Conservation (phyloP, 805 yeast species). For the Starmera dryadoides region DNA sequence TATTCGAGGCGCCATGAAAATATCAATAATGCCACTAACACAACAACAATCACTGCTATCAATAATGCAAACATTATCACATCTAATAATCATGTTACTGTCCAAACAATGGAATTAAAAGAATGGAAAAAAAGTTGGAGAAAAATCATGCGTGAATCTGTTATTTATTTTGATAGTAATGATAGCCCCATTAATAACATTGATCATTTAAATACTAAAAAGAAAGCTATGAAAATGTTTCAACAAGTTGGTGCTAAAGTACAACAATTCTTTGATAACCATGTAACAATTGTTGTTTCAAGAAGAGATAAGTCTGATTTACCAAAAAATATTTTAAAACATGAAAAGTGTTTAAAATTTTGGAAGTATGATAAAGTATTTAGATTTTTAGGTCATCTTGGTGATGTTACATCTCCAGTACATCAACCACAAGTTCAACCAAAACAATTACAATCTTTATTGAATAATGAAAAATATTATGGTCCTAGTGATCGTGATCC, state of each 20-base stretch:
- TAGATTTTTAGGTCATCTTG: slow-evolving; percentile 65
- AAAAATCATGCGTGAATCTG: slow-evolving; percentile 46
- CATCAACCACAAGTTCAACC: slow-evolving; percentile 5
- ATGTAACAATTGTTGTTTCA: slow-evolving; percentile 70
- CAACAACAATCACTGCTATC: slow-evolving; percentile 1
- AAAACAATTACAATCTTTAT: slow-evolving; percentile 47
- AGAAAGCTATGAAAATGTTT: slow-evolving; percentile 24
- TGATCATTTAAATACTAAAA: slow-evolving; percentile 18
- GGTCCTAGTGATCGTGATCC: slow-evolving; percentile 92
- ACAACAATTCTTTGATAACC: slow-evolving; percentile 49
- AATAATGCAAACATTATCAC: too few species aligned
- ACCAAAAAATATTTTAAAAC: slow-evolving; percentile 52
- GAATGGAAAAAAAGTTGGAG: slow-evolving; percentile 60
- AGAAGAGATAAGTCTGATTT: slow-evolving; percentile 41
- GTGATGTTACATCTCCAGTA: slow-evolving; percentile 25
- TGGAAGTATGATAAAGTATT: slow-evolving; percentile 86
- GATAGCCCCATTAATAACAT: slow-evolving; percentile 21
- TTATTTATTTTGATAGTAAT: slow-evolving; percentile 48
- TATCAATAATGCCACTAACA: background rate
- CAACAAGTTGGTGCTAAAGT: slow-evolving; percentile 44
- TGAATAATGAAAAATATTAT: slow-evolving; percentile 76
- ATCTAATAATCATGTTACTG: too few species aligned
- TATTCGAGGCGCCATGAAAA: background rate
- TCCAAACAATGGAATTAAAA: too few species aligned
- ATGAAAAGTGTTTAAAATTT: slow-evolving; percentile 67